Percentiles rank a stretch among this genome's conserved stretches.
These are phyloP conservation scores for Juglanconis oblonga DNA, from an alignment of 2,329 filamentous ascomycete species.

Conservation along the genomic window DNA sequence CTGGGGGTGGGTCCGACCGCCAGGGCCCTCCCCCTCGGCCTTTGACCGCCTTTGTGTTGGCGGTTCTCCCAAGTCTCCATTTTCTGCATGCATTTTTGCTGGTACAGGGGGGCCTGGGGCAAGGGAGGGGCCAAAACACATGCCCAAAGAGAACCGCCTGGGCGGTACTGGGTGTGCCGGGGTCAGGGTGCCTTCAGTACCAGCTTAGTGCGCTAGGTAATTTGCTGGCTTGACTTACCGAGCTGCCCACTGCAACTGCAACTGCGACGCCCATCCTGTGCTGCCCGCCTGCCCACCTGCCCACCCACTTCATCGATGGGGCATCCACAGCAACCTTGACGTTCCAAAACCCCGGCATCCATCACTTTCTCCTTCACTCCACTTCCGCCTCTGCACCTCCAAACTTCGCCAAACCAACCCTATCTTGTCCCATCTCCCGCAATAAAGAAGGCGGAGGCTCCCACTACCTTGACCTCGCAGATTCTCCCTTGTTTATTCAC, in stretches of 20 bases:
- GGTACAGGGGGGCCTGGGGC: too few species aligned
- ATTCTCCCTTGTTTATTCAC: background rate
- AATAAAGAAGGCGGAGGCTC: conserved; percentile 1
- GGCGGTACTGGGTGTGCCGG: too few species aligned
- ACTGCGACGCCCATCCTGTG: background rate
- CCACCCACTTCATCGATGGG: background rate
- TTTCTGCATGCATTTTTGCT: background rate
- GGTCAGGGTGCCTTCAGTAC: too few species aligned
- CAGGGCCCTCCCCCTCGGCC: background rate
- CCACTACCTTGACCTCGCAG: conserved; percentile 2
- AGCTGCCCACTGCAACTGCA: too few species aligned
- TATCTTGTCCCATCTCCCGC: background rate
- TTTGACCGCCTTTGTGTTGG: conserved; percentile 9
- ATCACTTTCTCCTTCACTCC: conserved; percentile 9
- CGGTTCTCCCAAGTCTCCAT: background rate
- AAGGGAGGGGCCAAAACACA: too few species aligned
- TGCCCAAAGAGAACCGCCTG: too few species aligned
- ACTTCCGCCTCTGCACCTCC: background rate
- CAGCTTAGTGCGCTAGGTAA: too few species aligned
- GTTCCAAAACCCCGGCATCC: conserved; percentile 6
- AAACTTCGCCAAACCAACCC: background rate
- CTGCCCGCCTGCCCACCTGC: background rate
- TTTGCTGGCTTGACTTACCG: too few species aligned
- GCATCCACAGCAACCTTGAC: background rate
- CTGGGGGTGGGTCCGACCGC: too few species aligned